Evolutionary conservation across 441 rosid species (phyloP).

Genomic region (Omphalea diandra): DNA sequence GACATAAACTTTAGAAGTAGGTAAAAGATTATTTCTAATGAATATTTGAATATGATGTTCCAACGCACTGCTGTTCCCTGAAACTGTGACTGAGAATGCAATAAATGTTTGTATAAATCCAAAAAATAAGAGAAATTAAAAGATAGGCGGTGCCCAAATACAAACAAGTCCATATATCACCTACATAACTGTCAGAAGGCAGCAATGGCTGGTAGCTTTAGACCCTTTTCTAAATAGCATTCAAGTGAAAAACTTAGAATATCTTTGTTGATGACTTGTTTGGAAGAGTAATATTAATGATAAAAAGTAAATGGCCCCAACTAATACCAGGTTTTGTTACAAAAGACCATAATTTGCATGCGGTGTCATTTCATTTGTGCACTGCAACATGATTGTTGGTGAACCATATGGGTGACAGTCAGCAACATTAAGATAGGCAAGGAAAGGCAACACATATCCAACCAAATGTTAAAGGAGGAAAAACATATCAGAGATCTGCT

Average conservation of each 20-base stretch:
- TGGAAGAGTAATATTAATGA: background rate
- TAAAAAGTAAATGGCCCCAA: background rate
- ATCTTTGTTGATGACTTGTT: background rate
- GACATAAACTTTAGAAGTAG: no score
- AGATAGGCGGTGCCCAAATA: no score
- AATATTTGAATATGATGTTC: no score
- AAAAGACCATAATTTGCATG: background rate
- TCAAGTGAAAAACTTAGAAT: background rate
- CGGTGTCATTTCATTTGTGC: no score
- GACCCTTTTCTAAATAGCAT: background rate
- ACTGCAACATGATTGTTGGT: no score
- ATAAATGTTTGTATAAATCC: no score
- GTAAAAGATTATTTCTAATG: no score
- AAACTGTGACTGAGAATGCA: no score
- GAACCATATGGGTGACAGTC: no score
- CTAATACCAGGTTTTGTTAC: background rate
- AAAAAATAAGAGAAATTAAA: no score
- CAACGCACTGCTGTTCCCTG: no score
- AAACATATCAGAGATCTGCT: conserved; percentile 2
- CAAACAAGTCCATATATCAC: background rate
- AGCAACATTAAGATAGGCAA: no score
- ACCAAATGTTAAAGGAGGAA: background rate
- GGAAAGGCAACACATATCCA: background rate
- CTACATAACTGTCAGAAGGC: background rate
- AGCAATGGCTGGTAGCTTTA: background rate